Percentiles rank a stretch among this genome's conserved stretches.
These are phyloP conservation scores for Tylopilus subfusipes DNA, from an alignment of 768 basidiomycete species.

Conservation along the genomic window DNA sequence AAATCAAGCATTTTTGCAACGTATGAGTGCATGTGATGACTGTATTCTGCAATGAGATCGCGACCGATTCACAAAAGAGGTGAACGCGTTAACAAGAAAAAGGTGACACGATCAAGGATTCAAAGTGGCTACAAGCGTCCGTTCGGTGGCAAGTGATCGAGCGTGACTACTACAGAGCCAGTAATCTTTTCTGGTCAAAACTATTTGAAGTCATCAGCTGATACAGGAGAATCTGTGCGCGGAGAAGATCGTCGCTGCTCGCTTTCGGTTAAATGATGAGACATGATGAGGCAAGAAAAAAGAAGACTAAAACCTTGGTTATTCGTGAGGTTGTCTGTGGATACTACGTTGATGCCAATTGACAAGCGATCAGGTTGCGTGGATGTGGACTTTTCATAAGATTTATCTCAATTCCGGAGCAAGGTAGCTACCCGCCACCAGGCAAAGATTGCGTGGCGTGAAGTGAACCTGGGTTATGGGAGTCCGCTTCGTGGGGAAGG, in stretches of 20 bases:
- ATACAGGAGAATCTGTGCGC: background rate
- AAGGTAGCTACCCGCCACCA: conserved; percentile 77
- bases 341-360: background rate
- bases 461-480: conserved; percentile 92
- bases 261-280: background rate
- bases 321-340: background rate
- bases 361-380: background rate
- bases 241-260: background rate
- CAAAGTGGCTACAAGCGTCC: background rate
- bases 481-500: conserved; percentile 94
- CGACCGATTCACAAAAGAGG: background rate
- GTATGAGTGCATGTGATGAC: too few species aligned
- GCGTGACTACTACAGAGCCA: background rate
- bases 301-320: background rate
- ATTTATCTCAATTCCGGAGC: conserved; percentile 52
- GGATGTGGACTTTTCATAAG: background rate
- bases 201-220: background rate
- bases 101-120: background rate
- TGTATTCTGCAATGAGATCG: background rate
- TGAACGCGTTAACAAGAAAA: background rate
- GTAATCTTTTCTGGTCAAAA: background rate
- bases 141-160: background rate
- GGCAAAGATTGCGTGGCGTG: conserved; percentile 89
- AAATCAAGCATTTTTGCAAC: too few species aligned
- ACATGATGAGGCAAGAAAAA: background rate